Evolutionary conservation across 176 grass and related monocot species (phyloP), one percentile per base, ranked within the genome.

Genomic region (Avena sativa): DNA sequence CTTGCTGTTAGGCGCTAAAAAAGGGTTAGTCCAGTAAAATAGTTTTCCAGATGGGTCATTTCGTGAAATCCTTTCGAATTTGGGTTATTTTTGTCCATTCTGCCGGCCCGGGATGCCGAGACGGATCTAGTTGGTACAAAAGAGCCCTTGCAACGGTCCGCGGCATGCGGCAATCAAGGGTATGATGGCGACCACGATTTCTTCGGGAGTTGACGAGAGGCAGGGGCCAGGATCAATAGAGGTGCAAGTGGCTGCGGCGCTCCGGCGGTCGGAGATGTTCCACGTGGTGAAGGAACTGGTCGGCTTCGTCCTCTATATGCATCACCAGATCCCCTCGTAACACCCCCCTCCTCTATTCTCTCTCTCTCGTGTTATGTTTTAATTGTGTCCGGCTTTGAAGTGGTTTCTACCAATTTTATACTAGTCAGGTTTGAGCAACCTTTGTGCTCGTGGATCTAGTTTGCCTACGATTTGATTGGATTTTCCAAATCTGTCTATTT

Each of bases 251-350:
- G 74, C 84, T 23, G 79, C 88, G 81, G 82, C 68, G 71, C 79
- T 98, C 56, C 66, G 80, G 74, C 89, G 88, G 61, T 92, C 86
- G 34, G 96, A 98, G 75, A 90, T 95, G 59, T 94, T 98, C 81
- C 86, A 94, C 90, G 89, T 98, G 71, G 87, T 95, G 50, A 98
- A 98, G 90, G 93, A 95, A 83, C 74, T 98, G 21, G 25, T 98
- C 47, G 93, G 96, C 75, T 95, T 95, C 91, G 92, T 95, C 61
- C 93, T 98, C 75, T 98, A 94, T 90, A 98, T 98, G 90, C 93
- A 98, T 76, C 85, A 92, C 28, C 96, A 98, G 83, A 98, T 95
- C 87, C 96, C 96, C 25, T 85, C 94, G 96, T 98, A 95, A 89
- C 64, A 34, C 32, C 32, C 32, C 32, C 32, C 32, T 34, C 32